Percentiles rank a stretch among this genome's conserved stretches.
Evolutionary conservation across 495 filamentous ascomycete species (phyloP).

Genomic region (Hypoxylon fragiforme): DNA sequence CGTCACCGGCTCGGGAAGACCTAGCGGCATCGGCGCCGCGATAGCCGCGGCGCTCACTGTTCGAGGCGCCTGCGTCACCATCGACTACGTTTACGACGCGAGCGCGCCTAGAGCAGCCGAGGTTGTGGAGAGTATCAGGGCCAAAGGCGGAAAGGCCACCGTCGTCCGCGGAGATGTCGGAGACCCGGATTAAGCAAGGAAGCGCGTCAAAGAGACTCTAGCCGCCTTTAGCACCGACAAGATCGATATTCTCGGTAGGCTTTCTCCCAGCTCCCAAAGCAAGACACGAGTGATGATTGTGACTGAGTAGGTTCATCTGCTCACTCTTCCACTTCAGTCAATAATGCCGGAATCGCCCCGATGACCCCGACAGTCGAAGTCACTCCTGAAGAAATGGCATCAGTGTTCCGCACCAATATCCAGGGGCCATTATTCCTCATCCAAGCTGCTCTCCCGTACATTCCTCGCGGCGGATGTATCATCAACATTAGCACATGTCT

Average conservation of each 20-base stretch:
- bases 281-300: conserved; percentile 4
- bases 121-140: conserved; percentile 30
- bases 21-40: conserved; percentile 51
- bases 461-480: conserved; percentile 45
- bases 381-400: conserved; percentile 23
- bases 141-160: conserved; percentile 30
- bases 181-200: conserved; percentile 29
- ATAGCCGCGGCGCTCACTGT: conserved; percentile 47
- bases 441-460: conserved; percentile 38
- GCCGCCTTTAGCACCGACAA: conserved; percentile 32
- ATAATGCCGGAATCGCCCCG: conserved; percentile 35
- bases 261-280: neutral
- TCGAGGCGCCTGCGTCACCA: conserved; percentile 44
- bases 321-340: conserved; percentile 26
- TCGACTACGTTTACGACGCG: conserved; percentile 43
- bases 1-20: conserved; percentile 51
- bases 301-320: neutral
- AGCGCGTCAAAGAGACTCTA: conserved; percentile 38
- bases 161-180: conserved; percentile 42
- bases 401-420: conserved; percentile 33
- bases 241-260: conserved; percentile 45
- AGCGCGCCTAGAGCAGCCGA: conserved; percentile 37
- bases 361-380: conserved; percentile 7
- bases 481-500: conserved; percentile 35
- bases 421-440: conserved; percentile 38